Evolutionary conservation across 2,329 filamentous ascomycete genomes (phyloP), one percentile per base, ranked within the genome.

Genomic region (Neofusicoccum umdonicola): DNA sequence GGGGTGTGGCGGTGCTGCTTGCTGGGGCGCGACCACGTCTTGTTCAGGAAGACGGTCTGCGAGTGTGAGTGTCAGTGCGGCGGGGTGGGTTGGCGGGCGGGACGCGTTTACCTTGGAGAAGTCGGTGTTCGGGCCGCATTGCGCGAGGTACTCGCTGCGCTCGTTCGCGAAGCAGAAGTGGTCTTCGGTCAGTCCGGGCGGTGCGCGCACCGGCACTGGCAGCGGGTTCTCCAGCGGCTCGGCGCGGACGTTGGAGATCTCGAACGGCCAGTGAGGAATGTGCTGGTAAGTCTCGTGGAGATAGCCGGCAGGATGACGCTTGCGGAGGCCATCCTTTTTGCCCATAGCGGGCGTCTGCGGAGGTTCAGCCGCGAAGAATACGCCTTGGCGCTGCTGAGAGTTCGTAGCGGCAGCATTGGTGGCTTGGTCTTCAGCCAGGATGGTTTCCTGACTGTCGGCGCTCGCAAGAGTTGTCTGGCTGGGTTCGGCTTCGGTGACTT

Each of bases 151-250:
- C 31, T 15, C 41, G 1, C 37, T 27, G 15, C 42, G 42, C n/a
- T 60, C 56, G n/a, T 60, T 41, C n/a, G 56, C 56, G 27, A 34
- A 60, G 9, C 34, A 22, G 56, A 60, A 60, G 41, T 45, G 31
- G 9, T 2, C 9, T 27, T 60, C 56, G 1, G 41, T 45, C 27
- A 31, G 42, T 1, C 56, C 56, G 1, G 56, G 41, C 27, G 56
- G 56, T 5, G 56, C 56, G 42, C 8, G 39, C 5, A 44, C 19
- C 0, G 22, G 12, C n/a, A 57, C 19, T 6, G 37, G 39, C 13
- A 44, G 39, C 52, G 12, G n/a, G 17, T n/a, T 41, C 4, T 4
- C 3, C 19, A 17, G 22, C 22, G 52, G 22, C 52, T 44, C 22
- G 7, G 7, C 2, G 52, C 52, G 39, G 12, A 45, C 6, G 39